phyloP scores from a whole-genome alignment of 106 monocot species.

The Dendrobium officinale region DNA sequence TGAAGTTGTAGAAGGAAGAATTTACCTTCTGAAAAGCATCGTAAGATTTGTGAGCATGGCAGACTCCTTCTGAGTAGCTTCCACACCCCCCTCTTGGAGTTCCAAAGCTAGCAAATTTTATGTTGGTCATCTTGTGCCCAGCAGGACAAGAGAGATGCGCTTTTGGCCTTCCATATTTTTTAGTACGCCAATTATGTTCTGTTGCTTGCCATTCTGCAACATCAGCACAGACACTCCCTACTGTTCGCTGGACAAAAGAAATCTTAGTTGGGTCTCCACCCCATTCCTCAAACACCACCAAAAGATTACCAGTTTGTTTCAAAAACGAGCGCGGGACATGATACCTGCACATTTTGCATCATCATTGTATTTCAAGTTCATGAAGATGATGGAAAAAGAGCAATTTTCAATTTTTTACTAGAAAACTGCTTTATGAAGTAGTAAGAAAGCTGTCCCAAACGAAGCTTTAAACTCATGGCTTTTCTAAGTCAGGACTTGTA shows the following conservation, averaged over 20 bases:
- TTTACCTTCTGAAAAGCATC: conserved; percentile 55
- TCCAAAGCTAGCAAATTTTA: conserved; percentile 80
- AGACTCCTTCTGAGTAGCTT: conserved; percentile 44
- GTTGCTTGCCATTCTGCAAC: conserved; percentile 53
- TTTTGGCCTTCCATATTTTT: conserved; percentile 29
- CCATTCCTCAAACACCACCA: conserved; percentile 31
- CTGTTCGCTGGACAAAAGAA: conserved; percentile 13
- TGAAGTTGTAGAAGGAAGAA: not conserved
- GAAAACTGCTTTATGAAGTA: no score
- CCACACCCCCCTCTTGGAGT: conserved; percentile 60
- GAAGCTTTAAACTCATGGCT: not conserved
- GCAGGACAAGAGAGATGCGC: conserved; percentile 40
- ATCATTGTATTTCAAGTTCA: not conserved
- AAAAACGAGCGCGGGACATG: conserved; percentile 25
- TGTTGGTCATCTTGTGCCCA: conserved; percentile 42
- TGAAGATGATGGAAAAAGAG: not conserved
- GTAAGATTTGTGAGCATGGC: conserved; percentile 73
- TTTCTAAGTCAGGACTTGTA: not conserved
- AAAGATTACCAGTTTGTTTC: conserved; percentile 16
- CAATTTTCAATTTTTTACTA: not conserved
- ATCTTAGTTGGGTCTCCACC: conserved; percentile 18
- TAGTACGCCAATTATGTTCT: conserved; percentile 19
- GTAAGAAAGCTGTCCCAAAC: no score
- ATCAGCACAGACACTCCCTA: conserved; percentile 50
- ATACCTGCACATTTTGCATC: conserved; percentile 12